phyloP scores from a whole-genome alignment of 805 yeast species.

The Pichia pseudocactophila region DNA sequence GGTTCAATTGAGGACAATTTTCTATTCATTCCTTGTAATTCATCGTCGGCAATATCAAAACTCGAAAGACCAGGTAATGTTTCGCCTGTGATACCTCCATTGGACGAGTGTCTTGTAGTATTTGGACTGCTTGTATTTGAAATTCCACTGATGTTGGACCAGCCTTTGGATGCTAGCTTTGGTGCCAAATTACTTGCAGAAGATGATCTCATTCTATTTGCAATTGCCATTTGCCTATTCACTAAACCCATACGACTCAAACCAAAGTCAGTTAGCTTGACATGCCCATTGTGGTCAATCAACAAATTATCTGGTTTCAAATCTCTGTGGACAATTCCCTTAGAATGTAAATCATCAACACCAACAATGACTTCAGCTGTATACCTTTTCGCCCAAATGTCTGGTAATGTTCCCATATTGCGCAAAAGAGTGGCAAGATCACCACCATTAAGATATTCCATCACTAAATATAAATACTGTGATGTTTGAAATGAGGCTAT shows the following conservation, averaged over 20 bases:
- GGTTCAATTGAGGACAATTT: slow-evolving; percentile 15
- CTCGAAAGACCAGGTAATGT: not conserved
- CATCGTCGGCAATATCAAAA: slow-evolving; percentile 15
- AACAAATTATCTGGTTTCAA: slow-evolving; percentile 89
- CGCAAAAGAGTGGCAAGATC: slow-evolving; percentile 84
- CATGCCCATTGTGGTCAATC: slow-evolving; percentile 79
- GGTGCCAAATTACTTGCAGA: not conserved
- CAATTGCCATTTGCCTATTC: slow-evolving; percentile 53
- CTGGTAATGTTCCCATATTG: slow-evolving; percentile 74
- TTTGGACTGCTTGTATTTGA: not conserved
- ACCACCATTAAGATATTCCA: slow-evolving; percentile 96
- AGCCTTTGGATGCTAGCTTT: not conserved
- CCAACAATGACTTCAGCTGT: slow-evolving; percentile 88
- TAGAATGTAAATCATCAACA: slow-evolving; percentile 77
- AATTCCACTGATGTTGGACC: slow-evolving; percentile 2
- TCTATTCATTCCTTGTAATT: slow-evolving; percentile 12
- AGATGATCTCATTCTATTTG: not conserved
- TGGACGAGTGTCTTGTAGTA: slow-evolving; percentile 7
- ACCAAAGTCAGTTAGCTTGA: slow-evolving; percentile 93
- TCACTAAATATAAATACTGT: slow-evolving; percentile 81
- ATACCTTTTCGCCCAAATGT: slow-evolving; percentile 78
- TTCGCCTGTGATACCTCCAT: slow-evolving; percentile 9
- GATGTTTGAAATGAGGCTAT: slow-evolving; percentile 83
- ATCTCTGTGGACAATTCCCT: slow-evolving; percentile 91
- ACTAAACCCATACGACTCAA: slow-evolving; percentile 82